Evolutionary conservation across 2,329 filamentous ascomycete species (phyloP).

Genomic region (Celoporthe dispersa): DNA sequence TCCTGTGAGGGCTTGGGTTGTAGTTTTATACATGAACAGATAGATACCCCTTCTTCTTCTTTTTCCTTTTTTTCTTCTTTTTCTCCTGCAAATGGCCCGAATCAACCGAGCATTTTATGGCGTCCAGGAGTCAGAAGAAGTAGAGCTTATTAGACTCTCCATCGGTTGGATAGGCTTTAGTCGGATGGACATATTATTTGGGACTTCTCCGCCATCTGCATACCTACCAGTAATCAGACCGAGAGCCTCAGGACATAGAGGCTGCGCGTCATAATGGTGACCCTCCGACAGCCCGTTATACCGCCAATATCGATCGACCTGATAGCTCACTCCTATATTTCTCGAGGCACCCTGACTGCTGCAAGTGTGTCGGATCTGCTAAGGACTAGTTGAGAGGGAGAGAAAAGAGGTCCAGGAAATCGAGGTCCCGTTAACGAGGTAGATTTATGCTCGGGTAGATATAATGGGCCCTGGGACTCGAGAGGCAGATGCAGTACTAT

Average conservation of each 20-base stretch:
- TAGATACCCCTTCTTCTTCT: background rate
- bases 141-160: background rate
- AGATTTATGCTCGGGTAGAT: no score
- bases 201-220: background rate
- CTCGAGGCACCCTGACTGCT: no score
- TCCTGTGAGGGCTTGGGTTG: background rate
- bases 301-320: no score
- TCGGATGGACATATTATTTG: background rate
- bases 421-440: no score
- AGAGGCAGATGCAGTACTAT: no score
- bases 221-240: background rate
- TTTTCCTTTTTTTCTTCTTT: background rate
- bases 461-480: no score
- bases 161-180: background rate
- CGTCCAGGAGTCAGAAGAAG: background rate
- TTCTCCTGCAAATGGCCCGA: background rate
- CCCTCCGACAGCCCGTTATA: no score
- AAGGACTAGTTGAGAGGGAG: no score
- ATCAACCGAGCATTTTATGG: background rate
- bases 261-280: background rate
- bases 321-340: no score
- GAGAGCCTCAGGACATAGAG: background rate
- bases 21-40: background rate
- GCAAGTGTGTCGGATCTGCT: no score
- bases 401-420: no score